Evolutionary conservation across 805 yeast species (phyloP), one percentile per base, ranked within the genome.

Genomic region (Metschnikowia peoriensis): DNA sequence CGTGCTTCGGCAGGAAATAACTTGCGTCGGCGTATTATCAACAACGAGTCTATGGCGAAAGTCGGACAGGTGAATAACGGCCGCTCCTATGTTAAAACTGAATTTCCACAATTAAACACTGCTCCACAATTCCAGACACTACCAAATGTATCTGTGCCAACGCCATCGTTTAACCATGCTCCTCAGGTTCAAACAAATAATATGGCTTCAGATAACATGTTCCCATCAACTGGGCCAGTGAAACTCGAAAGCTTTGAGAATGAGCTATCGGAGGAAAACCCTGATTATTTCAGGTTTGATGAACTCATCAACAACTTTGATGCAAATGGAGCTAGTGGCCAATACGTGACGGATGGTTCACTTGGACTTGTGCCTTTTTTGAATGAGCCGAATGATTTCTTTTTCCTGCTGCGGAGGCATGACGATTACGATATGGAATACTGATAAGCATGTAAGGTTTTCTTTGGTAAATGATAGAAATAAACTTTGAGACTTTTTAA

Each of bases 281-380:
- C 43, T 1, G 53, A 50, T 7, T 28, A 17, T 8, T 46, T 50
- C 37, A 45, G 29, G 46, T 45, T 47, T 34, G 47, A 51, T 22
- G 46, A 50, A 22, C 50, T 51, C 27, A 29, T 51, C 37, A 68
- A 67, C 38, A 66, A 67, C 54, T 53, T 70, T 22, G 61, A 64
- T 50, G 66, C 62, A 41, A 64, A 66, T 16, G 42, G 64, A 35
- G 49, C 68, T 67, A 62, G 62, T 55, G 59, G 66, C 51, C 90
- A 85, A 52, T 86, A 85, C 66, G 88, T 86, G n/a, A 89, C 89
- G 2, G 94, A 88, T 69, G 93, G 90, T 1, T 88, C 93, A 0
- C 69, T 87, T 40, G 93, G 93, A 1, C 69, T 88, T 50, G 90
- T 88, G 1, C 87, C 87, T 9, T 77, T 86, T 60, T 67, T 87